Conservation (phyloP, 2,329 filamentous ascomycete genomes). For the Cladosporium sp. region DNA sequence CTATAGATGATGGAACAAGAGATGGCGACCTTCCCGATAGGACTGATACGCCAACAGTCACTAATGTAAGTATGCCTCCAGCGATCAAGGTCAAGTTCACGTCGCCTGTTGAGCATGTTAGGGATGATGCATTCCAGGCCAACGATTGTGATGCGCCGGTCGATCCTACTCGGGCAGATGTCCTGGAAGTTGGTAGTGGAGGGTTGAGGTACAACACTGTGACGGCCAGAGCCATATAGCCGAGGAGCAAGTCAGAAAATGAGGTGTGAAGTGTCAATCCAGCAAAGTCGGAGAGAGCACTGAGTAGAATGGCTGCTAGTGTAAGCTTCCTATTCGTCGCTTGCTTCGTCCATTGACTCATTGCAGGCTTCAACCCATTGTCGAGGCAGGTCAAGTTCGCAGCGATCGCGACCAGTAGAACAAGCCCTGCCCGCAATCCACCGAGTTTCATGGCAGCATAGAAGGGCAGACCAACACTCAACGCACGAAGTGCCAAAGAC, state of each 20-base stretch:
- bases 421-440: slow-evolving; percentile 50
- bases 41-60: slow-evolving; percentile 35
- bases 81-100: slow-evolving; percentile 40
- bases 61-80: slow-evolving; percentile 34
- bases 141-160: not conserved
- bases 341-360: slow-evolving; percentile 30
- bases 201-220: slow-evolving; percentile 48
- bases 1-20: slow-evolving; percentile 31
- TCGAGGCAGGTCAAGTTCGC: slow-evolving; percentile 23
- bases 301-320: slow-evolving; percentile 32
- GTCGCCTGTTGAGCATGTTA: slow-evolving; percentile 38
- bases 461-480: slow-evolving; percentile 45
- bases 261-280: slow-evolving; percentile 28
- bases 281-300: slow-evolving; percentile 32
- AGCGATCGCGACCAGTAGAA: slow-evolving; percentile 41
- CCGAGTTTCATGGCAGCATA: slow-evolving; percentile 55
- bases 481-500: slow-evolving; percentile 10
- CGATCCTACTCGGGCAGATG: not conserved
- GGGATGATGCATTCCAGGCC: slow-evolving; percentile 19
- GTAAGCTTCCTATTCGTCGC: slow-evolving; percentile 36
- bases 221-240: slow-evolving; percentile 44
- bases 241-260: slow-evolving; percentile 31
- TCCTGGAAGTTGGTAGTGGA: slow-evolving; percentile 35
- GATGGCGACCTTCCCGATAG: slow-evolving; percentile 31
- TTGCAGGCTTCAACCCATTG: slow-evolving; percentile 14